A percentile compares a stretch with the other conserved stretches of the same genome.
These are phyloP conservation scores for Globisporangium carolinianum DNA, from an alignment of 352 stramenopile species.

Conservation along the genomic window DNA sequence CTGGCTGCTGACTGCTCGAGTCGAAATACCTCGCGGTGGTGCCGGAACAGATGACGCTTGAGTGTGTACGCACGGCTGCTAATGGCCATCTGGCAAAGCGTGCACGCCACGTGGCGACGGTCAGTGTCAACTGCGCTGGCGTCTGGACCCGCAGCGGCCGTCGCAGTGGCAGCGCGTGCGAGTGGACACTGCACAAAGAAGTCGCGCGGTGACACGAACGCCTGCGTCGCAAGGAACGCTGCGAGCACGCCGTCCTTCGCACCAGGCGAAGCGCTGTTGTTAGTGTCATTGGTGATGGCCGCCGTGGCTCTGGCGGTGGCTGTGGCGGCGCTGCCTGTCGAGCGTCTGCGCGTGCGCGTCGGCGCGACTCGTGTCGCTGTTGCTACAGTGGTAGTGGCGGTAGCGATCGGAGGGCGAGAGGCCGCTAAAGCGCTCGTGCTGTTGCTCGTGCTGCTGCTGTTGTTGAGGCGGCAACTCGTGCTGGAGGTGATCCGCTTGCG, in stretches of 20 bases:
- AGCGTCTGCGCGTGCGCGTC: neutral
- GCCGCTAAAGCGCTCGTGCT: too few relatives aligned
- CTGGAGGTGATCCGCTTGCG: slow-evolving; percentile 1
- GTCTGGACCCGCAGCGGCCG: neutral
- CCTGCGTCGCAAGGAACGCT: slow-evolving; percentile 31
- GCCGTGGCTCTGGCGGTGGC: neutral
- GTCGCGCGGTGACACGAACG: slow-evolving; percentile 35
- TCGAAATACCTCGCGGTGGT: slow-evolving; percentile 41
- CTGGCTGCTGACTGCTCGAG: neutral
- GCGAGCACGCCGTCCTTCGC: slow-evolving; percentile 26
- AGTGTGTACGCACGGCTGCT: slow-evolving; percentile 38
- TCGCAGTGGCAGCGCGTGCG: neutral
- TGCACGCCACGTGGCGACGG: slow-evolving; percentile 30
- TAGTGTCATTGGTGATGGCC: neutral
- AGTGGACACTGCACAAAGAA: slow-evolving; percentile 27
- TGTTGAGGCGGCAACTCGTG: neutral
- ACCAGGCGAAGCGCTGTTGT: neutral
- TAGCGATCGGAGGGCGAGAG: too few relatives aligned
- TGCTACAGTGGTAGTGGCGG: too few relatives aligned
- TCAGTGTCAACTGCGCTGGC: slow-evolving; percentile 4
- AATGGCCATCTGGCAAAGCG: slow-evolving; percentile 38
- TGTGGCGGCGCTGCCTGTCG: neutral
- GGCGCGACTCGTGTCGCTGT: too few relatives aligned
- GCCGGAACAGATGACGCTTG: slow-evolving; percentile 38
- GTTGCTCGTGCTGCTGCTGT: neutral